Conservation (phyloP, 768 basidiomycete species). For the Pleurotus sapidus region DNA sequence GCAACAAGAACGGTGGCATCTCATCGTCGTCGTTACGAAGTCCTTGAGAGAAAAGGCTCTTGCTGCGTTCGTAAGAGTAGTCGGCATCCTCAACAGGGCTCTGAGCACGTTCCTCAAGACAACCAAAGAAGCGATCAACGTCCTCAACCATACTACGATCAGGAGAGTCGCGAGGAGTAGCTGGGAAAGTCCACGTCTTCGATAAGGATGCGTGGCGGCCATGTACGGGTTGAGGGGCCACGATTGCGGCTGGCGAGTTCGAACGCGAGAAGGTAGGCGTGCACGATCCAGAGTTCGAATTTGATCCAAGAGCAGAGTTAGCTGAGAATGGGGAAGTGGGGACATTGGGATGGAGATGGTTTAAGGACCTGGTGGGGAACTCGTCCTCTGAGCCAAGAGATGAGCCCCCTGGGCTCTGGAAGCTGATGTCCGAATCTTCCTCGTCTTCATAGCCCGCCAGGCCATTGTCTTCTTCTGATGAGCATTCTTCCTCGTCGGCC, state of each 20-base stretch:
- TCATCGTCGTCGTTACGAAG: slow-evolving; percentile 51
- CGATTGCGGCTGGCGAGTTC: slow-evolving; percentile 18
- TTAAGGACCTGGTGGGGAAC: slow-evolving; percentile 24
- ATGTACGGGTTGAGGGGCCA: slow-evolving; percentile 23
- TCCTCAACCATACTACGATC: slow-evolving; percentile 33
- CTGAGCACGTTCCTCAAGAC: slow-evolving; percentile 43
- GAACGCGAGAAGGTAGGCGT: slow-evolving; percentile 21
- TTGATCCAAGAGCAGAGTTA: not conserved
- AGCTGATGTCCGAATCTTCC: slow-evolving; percentile 50
- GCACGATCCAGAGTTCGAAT: not conserved
- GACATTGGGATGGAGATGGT: slow-evolving; percentile 22
- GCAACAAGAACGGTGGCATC: slow-evolving; percentile 40
- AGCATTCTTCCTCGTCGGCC: slow-evolving; percentile 40
- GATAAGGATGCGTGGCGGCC: slow-evolving; percentile 43
- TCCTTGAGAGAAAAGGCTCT: slow-evolving; percentile 55
- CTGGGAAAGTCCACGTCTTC: slow-evolving; percentile 68
- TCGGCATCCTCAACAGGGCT: slow-evolving; percentile 40
- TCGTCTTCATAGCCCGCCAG: slow-evolving; percentile 72
- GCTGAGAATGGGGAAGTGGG: slow-evolving; percentile 9
- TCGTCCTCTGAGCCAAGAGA: slow-evolving; percentile 57
- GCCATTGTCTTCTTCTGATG: slow-evolving; percentile 52
- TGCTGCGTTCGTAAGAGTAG: slow-evolving; percentile 53
- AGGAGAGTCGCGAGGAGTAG: slow-evolving; percentile 24
- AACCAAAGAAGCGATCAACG: slow-evolving; percentile 79
- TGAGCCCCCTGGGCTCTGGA: slow-evolving; percentile 41